Evolutionary conservation across 768 basidiomycete genomes (phyloP), one percentile per base, ranked within the genome.

Genomic region (Lactarius deliciosus): DNA sequence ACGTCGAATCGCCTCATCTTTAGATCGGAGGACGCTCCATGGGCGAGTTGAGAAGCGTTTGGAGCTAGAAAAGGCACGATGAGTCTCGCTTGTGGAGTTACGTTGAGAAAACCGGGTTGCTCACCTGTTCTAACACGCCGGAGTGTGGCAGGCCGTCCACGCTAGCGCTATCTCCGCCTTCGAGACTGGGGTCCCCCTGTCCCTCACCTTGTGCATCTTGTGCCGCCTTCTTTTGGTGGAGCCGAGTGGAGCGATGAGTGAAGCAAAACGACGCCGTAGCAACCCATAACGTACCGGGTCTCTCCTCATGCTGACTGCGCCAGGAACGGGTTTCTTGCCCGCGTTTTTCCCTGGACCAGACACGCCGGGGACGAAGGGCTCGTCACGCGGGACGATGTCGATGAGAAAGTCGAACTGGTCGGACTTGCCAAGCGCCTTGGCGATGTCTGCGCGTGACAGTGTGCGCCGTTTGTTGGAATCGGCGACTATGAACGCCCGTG

Each of bases 341-440:
- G 69, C 53, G 1, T 45, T 61, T 57, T 69, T 69, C 38, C 61
- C 63, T 7, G 65, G 61, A 3, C 63, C 68, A 4, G 64, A 15
- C 8, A 59, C 68, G 30, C 59, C 71, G 7, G 70, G 70, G 7
- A 71, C 70, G 41, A 75, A 73, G 3, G 74, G 75, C 65, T 93
- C 91, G 66, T 96, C 96, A 53, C 95, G 81, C 0, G 96, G 96
- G 1, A 96, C 89, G 65, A 97, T 94, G 76, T 98, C 96, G 75
- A 98, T 96, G 65, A 98, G 81, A 74, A 98, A 98, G 79, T 98
- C 96, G 73, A 98, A 98, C 76, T 96, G 94, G 79, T 98, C 96
- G 5, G 90, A 91, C 76, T 94, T 94, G 72, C 86, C 86, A 66
- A 97, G 83, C 0, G 96, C 96, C 73, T 94, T 92, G 7, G 94